phyloP scores from a whole-genome alignment of 108 stramenopile genomes.

The Asterionellopsis glacialis region DNA sequence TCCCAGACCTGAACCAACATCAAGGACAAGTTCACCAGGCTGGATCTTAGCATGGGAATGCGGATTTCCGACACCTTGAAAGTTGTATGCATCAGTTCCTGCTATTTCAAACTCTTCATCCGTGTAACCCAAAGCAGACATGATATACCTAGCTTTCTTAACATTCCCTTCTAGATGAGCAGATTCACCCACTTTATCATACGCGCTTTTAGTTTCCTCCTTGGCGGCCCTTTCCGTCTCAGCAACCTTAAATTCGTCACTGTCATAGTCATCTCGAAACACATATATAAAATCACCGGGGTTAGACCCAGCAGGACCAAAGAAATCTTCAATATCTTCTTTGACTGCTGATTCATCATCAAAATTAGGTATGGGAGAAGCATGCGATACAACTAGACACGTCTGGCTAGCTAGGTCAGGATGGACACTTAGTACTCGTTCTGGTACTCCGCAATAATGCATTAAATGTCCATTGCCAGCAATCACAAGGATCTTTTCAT shows the following conservation, averaged over 20 bases:
- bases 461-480: conserved; percentile 40
- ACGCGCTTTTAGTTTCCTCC: conserved; percentile 54
- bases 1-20: conserved; percentile 70
- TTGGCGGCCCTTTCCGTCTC: conserved; percentile 14
- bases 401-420: conserved; percentile 19
- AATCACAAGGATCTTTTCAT: conserved; percentile 33
- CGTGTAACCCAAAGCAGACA: conserved; percentile 56
- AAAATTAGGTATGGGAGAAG: background rate
- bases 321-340: background rate
- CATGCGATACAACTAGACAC: conserved; percentile 21
- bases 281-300: conserved; percentile 33
- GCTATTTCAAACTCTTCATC: conserved; percentile 47
- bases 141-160: conserved; percentile 54
- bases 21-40: conserved; percentile 52
- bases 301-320: conserved; percentile 6
- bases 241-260: background rate
- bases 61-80: conserved; percentile 78
- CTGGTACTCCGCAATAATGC: conserved; percentile 42
- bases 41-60: conserved; percentile 61
- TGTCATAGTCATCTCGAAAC: conserved; percentile 22
- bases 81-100: conserved; percentile 68
- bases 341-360: background rate
- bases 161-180: conserved; percentile 54
- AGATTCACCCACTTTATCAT: conserved; percentile 65
- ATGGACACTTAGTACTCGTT: conserved; percentile 31